These are phyloP conservation scores for Globisporangium abappressorium DNA, from an alignment of 352 stramenopile genomes.

Conservation along the genomic window DNA sequence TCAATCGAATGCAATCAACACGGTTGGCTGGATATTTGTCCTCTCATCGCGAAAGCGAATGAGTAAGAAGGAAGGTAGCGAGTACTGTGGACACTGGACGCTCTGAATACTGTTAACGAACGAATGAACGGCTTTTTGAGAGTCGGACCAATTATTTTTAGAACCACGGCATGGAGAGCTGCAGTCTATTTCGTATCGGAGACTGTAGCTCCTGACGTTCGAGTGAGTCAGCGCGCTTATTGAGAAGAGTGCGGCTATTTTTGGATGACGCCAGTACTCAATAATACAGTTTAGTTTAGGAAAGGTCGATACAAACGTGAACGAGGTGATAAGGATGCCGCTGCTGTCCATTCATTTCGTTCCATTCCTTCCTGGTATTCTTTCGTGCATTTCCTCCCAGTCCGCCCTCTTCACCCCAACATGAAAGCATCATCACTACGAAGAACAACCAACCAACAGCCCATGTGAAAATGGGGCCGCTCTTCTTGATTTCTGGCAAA, in stretches of 20 bases:
- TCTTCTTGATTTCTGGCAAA: not conserved
- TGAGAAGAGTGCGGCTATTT: not conserved
- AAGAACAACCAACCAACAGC: not conserved
- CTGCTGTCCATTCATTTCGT: not conserved
- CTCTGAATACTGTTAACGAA: not conserved
- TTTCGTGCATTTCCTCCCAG: not conserved
- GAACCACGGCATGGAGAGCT: not conserved
- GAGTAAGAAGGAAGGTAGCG: not conserved
- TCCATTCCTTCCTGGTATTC: not conserved
- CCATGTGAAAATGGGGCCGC: not conserved
- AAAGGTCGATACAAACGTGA: not conserved
- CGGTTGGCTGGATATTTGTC: not conserved
- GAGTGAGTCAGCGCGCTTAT: not conserved
- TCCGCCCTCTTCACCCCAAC: not conserved
- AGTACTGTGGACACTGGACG: not conserved
- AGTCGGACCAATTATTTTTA: not conserved
- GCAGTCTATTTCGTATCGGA: too few species aligned
- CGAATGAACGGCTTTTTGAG: not conserved
- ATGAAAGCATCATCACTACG: not conserved
- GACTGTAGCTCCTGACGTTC: not conserved
- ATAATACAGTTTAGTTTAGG: too few species aligned
- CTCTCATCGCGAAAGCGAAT: not conserved
- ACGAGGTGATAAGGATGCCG: not conserved
- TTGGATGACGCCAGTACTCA: not conserved
- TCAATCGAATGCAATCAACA: not conserved